Evolutionary conservation across 108 stramenopile genomes (phyloP).

Genomic region (Phaeodactylum tricornutum): DNA sequence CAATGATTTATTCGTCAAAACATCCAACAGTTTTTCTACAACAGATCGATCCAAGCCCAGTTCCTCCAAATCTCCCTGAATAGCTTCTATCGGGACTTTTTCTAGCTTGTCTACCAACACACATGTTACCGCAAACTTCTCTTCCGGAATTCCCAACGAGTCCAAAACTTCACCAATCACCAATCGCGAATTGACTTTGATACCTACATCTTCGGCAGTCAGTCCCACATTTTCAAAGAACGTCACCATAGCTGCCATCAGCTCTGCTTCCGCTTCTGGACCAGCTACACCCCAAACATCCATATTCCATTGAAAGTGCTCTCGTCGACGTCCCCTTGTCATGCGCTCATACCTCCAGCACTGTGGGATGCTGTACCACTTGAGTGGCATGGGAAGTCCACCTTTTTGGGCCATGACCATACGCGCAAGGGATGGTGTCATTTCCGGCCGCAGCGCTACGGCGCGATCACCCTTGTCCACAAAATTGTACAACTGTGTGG

Average conservation of each 20-base stretch:
- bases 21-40: constrained; percentile 69
- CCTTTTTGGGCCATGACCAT: constrained; percentile 96
- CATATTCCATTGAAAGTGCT: constrained; percentile 99
- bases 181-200: constrained; percentile 89
- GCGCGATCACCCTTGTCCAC: constrained; percentile 89
- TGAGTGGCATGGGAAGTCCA: constrained; percentile 83
- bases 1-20: constrained; percentile 80
- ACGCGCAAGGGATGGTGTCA: constrained; percentile 95
- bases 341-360: constrained; percentile 97
- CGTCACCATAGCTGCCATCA: constrained; percentile 85
- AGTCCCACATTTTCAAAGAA: constrained; percentile 88
- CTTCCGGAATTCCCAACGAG: constrained; percentile 80
- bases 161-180: constrained; percentile 87
- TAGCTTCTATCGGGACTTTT: constrained; percentile 90
- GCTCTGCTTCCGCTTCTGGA: constrained; percentile 90
- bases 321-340: constrained; percentile 93
- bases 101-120: constrained; percentile 97
- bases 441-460: constrained; percentile 88
- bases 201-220: constrained; percentile 87
- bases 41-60: constrained; percentile 75
- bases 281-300: constrained; percentile 86
- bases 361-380: constrained; percentile 96
- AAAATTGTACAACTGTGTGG: constrained; percentile 96
- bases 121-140: constrained; percentile 92
- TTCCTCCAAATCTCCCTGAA: constrained; percentile 82